Evolutionary conservation across 2,329 filamentous ascomycete genomes (phyloP), one percentile per base, ranked within the genome.

Genomic region (Gaeumannomyces tritici): DNA sequence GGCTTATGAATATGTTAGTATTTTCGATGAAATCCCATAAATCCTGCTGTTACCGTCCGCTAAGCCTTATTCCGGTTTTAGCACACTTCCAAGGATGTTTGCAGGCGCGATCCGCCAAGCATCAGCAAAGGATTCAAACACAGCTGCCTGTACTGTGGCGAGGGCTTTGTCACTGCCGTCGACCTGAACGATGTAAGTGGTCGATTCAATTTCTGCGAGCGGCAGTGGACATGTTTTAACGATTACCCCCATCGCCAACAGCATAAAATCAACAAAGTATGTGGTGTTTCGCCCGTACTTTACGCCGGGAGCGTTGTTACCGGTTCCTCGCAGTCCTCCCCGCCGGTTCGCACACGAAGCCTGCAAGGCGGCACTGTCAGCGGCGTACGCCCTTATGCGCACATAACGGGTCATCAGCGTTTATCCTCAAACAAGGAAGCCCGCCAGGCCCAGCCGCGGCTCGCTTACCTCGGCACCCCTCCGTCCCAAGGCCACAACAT

Each of bases 141-240:
- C 26, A 67, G 72, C 0, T 84, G 82, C 61, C 64, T 71, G 1
- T 71, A 76, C 59, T 84, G 81, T 57, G 79, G 79, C 29, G 72
- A 76, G 55, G 72, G 73, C 1, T 83, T 84, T 56, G 70, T 69
- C 2, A 77, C 75, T 13, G 65, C 67, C 4, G 73, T 72, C 27
- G 79, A 77, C 1, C 66, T 79, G 2, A 64, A 72, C 59, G 81
- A 82, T 65, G 74, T 76, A 62, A 71, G 73, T 69, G 3, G 42
- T 8, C 35, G 15, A 9, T 6, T 12, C 35, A 6, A 42, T 15
- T 18, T 5, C 35, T 42, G 35, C 35, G 1, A 4, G 35, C 60
- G 9, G 33, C 7, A 31, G 26, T 35, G 21, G 29, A n/a, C 57
- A 51, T 31, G 69, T 51, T 31, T 24, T 11, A 21, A 26, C 31